Percentiles rank a stretch among this genome's conserved stretches.
Conservation (phyloP, 495 filamentous ascomycete genomes). For the Aspergillus heteromorphus region DNA sequence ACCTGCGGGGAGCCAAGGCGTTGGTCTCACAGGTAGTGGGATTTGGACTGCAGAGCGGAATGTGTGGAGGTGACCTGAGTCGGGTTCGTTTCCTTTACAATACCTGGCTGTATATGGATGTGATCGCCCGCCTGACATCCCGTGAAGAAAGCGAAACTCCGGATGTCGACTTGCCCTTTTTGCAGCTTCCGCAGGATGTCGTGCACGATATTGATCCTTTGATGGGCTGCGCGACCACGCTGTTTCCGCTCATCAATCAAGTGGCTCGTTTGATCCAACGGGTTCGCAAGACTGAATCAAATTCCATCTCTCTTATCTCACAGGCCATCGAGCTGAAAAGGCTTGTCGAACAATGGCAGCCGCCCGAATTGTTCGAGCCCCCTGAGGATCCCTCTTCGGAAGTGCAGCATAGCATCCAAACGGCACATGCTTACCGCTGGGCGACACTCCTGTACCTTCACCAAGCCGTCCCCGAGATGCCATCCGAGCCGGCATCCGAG, state of each 20-base stretch:
- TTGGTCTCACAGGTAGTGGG: slow-evolving; percentile 56
- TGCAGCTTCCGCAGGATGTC: slow-evolving; percentile 34
- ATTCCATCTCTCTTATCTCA: slow-evolving; percentile 56
- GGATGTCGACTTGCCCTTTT: slow-evolving; percentile 44
- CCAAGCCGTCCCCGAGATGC: slow-evolving; percentile 73
- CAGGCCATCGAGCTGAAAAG: slow-evolving; percentile 62
- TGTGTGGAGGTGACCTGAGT: slow-evolving; percentile 40
- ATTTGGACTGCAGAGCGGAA: slow-evolving; percentile 27
- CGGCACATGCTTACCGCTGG: slow-evolving; percentile 72
- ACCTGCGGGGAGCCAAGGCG: slow-evolving; percentile 64
- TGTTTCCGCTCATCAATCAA: slow-evolving; percentile 69
- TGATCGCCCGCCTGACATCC: slow-evolving; percentile 69
- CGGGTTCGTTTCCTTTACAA: slow-evolving; percentile 69
- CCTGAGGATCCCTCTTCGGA: slow-evolving; percentile 64
- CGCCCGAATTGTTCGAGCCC: slow-evolving; percentile 50
- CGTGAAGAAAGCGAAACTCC: slow-evolving; percentile 53
- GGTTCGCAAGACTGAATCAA: slow-evolving; percentile 52
- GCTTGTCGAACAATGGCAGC: slow-evolving; percentile 59
- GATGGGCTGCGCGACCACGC: slow-evolving; percentile 66
- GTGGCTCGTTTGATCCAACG: slow-evolving; percentile 64
- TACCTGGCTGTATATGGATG: slow-evolving; percentile 79
- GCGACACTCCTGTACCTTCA: slow-evolving; percentile 72
- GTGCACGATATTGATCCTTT: slow-evolving; percentile 65
- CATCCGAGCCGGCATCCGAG: slow-evolving; percentile 49
- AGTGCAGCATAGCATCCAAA: slow-evolving; percentile 62